A percentile compares a stretch with the other conserved stretches of the same genome.
Evolutionary conservation across 2,329 filamentous ascomycete genomes (phyloP).

Genomic region (Paraphaeosphaeria sporulosa): DNA sequence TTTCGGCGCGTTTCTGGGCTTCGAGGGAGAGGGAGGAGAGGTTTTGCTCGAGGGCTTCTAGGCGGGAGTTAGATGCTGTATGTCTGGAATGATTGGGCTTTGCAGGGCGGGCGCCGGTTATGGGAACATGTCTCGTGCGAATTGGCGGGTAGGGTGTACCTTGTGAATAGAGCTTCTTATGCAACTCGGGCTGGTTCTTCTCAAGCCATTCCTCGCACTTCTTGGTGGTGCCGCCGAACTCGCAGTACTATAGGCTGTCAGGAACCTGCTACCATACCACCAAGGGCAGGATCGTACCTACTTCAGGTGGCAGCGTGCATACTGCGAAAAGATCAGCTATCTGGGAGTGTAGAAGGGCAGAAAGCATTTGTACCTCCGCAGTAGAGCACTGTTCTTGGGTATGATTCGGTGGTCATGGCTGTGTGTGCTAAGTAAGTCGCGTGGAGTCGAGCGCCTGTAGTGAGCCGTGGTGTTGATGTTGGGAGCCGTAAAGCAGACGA

Average conservation of each 20-base stretch:
- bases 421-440: neutral
- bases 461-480: slow-evolving; percentile 12
- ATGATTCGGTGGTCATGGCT: slow-evolving; percentile 46
- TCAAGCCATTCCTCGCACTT: slow-evolving; percentile 98
- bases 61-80: neutral
- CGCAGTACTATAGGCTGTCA: slow-evolving; percentile 78
- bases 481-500: slow-evolving; percentile 2
- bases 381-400: slow-evolving; percentile 64
- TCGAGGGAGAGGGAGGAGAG: slow-evolving; percentile 87
- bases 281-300: slow-evolving; percentile 55
- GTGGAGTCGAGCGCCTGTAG: neutral
- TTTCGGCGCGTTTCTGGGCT: slow-evolving; percentile 91
- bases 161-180: slow-evolving; percentile 82
- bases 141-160: slow-evolving; percentile 60
- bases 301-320: slow-evolving; percentile 72
- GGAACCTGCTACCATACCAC: slow-evolving; percentile 1
- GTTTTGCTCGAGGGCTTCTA: slow-evolving; percentile 76
- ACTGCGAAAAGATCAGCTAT: slow-evolving; percentile 54
- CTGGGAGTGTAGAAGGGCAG: neutral
- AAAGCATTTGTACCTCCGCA: slow-evolving; percentile 59
- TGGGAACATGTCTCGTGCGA: neutral
- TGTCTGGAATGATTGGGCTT: neutral
- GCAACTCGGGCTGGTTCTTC: slow-evolving; percentile 75
- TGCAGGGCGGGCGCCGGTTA: neutral
- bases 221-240: slow-evolving; percentile 94